Conservation (phyloP, 1,284 basidiomycete species). For the Trametes pubescens region DNA sequence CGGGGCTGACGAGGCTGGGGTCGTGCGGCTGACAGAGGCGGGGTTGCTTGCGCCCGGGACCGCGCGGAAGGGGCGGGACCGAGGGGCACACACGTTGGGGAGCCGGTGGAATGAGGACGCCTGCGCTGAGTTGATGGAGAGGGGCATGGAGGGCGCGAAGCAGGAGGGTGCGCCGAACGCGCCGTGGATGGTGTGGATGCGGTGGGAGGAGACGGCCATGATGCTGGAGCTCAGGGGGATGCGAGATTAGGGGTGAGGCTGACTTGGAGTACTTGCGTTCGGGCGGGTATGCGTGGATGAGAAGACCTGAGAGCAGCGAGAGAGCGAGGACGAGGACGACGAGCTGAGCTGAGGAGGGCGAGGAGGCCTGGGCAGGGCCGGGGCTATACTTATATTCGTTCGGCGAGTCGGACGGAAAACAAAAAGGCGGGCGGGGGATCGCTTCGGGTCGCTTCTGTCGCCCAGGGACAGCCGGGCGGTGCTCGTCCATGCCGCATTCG, state of each 20-base stretch:
- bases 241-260: background rate
- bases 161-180: conserved; percentile 37
- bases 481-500: background rate
- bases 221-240: background rate
- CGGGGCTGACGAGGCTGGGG: conserved; percentile 19
- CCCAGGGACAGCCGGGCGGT: conserved; percentile 2
- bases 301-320: background rate
- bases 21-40: conserved; percentile 28
- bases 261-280: background rate
- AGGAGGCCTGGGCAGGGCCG: conserved; percentile 1
- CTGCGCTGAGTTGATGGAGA: conserved; percentile 33
- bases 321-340: conserved; percentile 1
- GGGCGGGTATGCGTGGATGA: background rate
- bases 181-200: conserved; percentile 41
- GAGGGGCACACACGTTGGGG: conserved; percentile 39
- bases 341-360: conserved; percentile 1
- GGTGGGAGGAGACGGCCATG: conserved; percentile 42
- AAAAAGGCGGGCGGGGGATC: background rate
- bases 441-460: background rate
- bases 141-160: conserved; percentile 25
- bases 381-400: conserved; percentile 2
- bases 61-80: conserved; percentile 20
- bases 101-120: conserved; percentile 38
- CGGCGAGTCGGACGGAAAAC: background rate
- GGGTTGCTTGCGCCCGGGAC: conserved; percentile 15